Evolutionary conservation across 495 filamentous ascomycete species (phyloP).

Genomic region (Bacidia gigantensis): DNA sequence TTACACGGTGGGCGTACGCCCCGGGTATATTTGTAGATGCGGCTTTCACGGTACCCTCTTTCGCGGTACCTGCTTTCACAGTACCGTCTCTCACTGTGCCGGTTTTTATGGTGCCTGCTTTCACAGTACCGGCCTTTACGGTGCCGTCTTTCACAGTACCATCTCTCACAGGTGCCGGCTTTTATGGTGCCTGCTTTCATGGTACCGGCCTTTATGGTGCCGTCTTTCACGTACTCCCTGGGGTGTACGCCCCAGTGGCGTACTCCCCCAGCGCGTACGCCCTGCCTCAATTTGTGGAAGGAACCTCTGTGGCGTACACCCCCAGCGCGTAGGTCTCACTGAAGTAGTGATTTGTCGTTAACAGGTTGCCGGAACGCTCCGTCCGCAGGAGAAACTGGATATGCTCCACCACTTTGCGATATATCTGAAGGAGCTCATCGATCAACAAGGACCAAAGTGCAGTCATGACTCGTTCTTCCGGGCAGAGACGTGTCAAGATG

Average conservation of each 20-base stretch:
- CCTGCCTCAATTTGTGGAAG: background rate
- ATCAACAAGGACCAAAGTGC: constrained; percentile 29
- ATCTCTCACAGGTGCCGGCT: too few species aligned
- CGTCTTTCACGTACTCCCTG: too few species aligned
- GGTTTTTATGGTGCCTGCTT: too few species aligned
- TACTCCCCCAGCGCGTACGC: background rate
- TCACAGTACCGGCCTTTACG: too few species aligned
- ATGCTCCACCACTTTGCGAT: constrained; percentile 28
- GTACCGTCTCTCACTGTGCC: too few species aligned
- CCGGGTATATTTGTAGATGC: too few species aligned
- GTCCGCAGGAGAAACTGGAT: constrained; percentile 27
- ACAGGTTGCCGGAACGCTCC: constrained; percentile 25
- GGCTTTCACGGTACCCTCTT: too few species aligned
- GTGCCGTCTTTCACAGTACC: too few species aligned
- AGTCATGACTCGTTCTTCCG: constrained; percentile 25
- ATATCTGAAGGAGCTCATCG: constrained; percentile 28
- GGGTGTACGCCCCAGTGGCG: background rate
- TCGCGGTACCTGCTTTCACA: too few species aligned
- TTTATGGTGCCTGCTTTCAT: too few species aligned
- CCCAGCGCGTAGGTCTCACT: constrained; percentile 14
- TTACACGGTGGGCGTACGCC: too few species aligned
- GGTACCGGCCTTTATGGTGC: too few species aligned
- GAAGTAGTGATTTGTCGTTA: constrained; percentile 28
- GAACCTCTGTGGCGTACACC: background rate
- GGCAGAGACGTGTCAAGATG: constrained; percentile 25